Percentiles rank a stretch among this genome's conserved stretches.
Conservation (phyloP, 208 protist species). For the Trypanosoma boissoni region DNA sequence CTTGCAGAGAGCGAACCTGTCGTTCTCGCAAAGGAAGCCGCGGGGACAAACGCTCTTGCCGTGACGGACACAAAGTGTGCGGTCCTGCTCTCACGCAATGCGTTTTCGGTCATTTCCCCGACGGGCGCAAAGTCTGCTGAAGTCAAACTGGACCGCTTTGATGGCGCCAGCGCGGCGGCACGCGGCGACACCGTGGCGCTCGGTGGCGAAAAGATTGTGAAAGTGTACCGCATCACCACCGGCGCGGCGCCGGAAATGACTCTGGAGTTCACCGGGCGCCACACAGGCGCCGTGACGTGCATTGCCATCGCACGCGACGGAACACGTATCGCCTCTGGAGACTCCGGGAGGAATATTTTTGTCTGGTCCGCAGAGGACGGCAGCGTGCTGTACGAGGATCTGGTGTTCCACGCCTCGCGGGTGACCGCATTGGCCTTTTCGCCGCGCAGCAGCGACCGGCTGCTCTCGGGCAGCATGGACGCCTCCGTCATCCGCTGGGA, state of each 20-base stretch:
- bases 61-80: slow-evolving; percentile 5
- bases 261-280: slow-evolving; percentile 23
- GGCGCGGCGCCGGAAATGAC: slow-evolving; percentile 2
- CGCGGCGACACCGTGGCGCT: slow-evolving; percentile 18
- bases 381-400: slow-evolving; percentile 23
- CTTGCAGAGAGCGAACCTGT: slow-evolving; percentile 5
- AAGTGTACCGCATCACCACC: slow-evolving; percentile 14
- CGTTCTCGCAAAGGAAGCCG: slow-evolving; percentile 22
- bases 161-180: slow-evolving; percentile 24
- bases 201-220: slow-evolving; percentile 31
- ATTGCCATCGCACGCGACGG: slow-evolving; percentile 28
- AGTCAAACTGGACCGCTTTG: slow-evolving; percentile 24
- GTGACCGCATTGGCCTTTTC: slow-evolving; percentile 31
- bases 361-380: slow-evolving; percentile 36
- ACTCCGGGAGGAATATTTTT: slow-evolving; percentile 31
- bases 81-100: slow-evolving; percentile 16
- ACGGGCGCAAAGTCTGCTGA: slow-evolving; percentile 18
- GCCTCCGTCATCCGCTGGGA: slow-evolving; percentile 40
- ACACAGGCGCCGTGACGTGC: slow-evolving; percentile 24
- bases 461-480: slow-evolving; percentile 40
- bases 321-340: slow-evolving; percentile 28
- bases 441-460: slow-evolving; percentile 11
- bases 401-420: slow-evolving; percentile 42
- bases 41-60: slow-evolving; percentile 9
- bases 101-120: slow-evolving; percentile 13